These are phyloP conservation scores for Apophysomyces elegans DNA, from an alignment of 371 early-diverging fungal species.

Conservation along the genomic window DNA sequence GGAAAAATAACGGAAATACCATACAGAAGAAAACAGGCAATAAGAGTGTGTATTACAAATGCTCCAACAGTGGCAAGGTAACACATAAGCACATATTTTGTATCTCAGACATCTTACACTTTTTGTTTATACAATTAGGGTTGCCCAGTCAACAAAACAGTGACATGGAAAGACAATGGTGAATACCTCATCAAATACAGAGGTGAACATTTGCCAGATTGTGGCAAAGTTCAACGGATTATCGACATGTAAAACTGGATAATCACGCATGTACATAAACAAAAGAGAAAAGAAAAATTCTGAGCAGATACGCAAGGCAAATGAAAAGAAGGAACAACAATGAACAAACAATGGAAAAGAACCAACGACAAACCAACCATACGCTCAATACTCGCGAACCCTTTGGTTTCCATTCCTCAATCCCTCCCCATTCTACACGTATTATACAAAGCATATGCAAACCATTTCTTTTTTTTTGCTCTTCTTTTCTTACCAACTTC, in stretches of 20 bases:
- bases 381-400: background rate
- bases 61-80: conserved; percentile 42
- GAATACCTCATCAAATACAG: conserved; percentile 68
- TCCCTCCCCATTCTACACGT: background rate
- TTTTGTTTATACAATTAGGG: conserved; percentile 31
- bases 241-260: conserved; percentile 43
- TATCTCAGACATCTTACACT: background rate
- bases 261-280: conserved; percentile 4
- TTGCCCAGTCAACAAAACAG: conserved; percentile 70
- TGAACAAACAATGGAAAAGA: background rate
- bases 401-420: background rate
- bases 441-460: no score
- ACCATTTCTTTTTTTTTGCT: no score
- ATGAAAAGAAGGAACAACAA: background rate
- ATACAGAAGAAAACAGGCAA: conserved; percentile 61
- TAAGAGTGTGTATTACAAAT: conserved; percentile 47
- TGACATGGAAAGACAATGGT: conserved; percentile 63
- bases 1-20: conserved; percentile 48
- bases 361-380: background rate
- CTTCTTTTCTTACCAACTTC: background rate
- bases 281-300: no score
- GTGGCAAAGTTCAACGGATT: conserved; percentile 58
- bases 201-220: conserved; percentile 64
- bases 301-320: no score
- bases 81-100: background rate